Conservation (phyloP, 2,329 filamentous ascomycete species). For the Pseudocercospora musae region DNA sequence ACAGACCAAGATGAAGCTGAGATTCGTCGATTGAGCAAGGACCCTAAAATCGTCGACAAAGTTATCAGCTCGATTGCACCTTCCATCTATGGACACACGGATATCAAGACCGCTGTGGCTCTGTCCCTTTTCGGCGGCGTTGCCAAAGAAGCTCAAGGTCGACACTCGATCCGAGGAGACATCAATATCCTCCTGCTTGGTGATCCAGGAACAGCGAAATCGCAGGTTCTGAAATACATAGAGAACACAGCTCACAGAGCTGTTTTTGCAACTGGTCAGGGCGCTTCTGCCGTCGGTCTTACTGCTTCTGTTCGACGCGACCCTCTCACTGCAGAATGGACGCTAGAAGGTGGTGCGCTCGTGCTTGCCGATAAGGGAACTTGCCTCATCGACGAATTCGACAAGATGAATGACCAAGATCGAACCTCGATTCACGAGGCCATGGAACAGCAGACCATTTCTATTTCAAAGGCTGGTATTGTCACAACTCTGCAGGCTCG, state of each 20-base stretch:
- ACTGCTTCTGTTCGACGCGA: constrained; percentile 95
- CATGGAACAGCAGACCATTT: constrained; percentile 99
- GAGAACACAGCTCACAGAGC: constrained; percentile 96
- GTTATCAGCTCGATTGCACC: constrained; percentile 90
- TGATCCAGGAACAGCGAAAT: constrained; percentile 97
- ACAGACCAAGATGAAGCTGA: constrained; percentile 92
- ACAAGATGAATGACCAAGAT: constrained; percentile 99
- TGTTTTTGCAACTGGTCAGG: constrained; percentile 96
- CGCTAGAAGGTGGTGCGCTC: constrained; percentile 88
- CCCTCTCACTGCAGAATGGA: constrained; percentile 95
- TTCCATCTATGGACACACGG: constrained; percentile 93
- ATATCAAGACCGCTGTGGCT: constrained; percentile 95
- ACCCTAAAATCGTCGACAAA: constrained; percentile 89
- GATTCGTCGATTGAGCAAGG: constrained; percentile 82
- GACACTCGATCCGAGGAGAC: constrained; percentile 88
- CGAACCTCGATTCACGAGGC: constrained; percentile 98
- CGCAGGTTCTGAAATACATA: constrained; percentile 93
- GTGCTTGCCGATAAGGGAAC: constrained; percentile 93
- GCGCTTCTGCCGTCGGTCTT: constrained; percentile 93
- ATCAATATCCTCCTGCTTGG: constrained; percentile 96
- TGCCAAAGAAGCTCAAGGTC: constrained; percentile 82
- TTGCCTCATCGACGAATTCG: constrained; percentile 96
- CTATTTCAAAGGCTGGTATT: constrained; percentile 97
- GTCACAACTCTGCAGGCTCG: constrained; percentile 95
- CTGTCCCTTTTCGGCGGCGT: constrained; percentile 94